Evolutionary conservation across 805 yeast genomes (phyloP), one percentile per base, ranked within the genome.

Genomic region (Barnettozyma californica): DNA sequence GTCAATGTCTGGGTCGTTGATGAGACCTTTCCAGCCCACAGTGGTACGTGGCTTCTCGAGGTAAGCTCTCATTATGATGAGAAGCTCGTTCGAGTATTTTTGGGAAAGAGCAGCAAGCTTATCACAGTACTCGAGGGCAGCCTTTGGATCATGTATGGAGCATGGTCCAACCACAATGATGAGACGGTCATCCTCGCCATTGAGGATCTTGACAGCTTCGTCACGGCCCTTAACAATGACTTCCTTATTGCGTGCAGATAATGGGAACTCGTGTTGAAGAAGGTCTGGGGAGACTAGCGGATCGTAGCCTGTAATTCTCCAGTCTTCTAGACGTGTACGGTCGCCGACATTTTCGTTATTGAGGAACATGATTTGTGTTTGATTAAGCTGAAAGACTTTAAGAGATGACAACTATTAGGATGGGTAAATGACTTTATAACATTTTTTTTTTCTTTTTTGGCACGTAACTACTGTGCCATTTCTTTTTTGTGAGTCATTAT

Each of bases 21-120:
- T 94, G 57, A 92, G 76, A 58, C 99, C 99, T 72, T 92, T 92
- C 99, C 99, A 92, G 51, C 99, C 99, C 41, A 94, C 98, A 26
- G 98, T 92, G 45, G 99, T 92, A 71, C 99, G 83, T 60, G 99
- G 99, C 71, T 92, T 92, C 68, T 92, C 99, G 62, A 94, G 76
- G 74, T 94, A 94, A 4, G 98, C 98, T 72, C 99, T 83, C 99
- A 94, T 94, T 53, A 94, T 84, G 50, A 94, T 83, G 49, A 83
- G 79, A 51, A 94, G 75, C 58, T 92, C 97, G 43, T 78, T 81
- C 55, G 83, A 75, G 54, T 86, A 73, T 62, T 81, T 75, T 48
- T 80, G 80, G 39, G 85, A 70, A 34, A 84, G 64, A 47, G 72
- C 73, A 40, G 78, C 68, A 49, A 92, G 77, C 60, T 81, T 73